A percentile compares a stretch with the other conserved stretches of the same genome.
Evolutionary conservation across 2,329 filamentous ascomycete genomes (phyloP).

Genomic region (Calonectria crousiana): DNA sequence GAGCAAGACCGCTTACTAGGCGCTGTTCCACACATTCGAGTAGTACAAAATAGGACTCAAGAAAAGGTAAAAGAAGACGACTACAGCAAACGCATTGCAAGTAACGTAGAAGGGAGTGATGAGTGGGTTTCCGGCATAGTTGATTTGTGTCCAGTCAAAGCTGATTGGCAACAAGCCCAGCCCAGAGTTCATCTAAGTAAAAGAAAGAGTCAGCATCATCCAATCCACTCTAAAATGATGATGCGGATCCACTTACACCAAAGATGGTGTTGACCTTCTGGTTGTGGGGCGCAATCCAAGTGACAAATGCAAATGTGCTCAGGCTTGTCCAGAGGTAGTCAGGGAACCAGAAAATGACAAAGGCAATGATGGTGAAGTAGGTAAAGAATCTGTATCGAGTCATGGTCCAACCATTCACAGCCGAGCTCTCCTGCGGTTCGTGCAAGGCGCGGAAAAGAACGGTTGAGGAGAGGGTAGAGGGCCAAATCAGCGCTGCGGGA

Average conservation of each 20-base stretch:
- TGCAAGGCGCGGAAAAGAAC: constrained; percentile 25
- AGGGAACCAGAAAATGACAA: constrained; percentile 25
- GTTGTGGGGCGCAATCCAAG: constrained; percentile 25
- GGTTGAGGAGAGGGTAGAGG: constrained; percentile 18
- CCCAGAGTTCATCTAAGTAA: constrained; percentile 22
- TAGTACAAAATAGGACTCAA: constrained; percentile 23
- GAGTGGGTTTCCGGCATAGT: constrained; percentile 17
- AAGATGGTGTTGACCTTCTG: constrained; percentile 25
- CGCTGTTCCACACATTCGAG: constrained; percentile 25
- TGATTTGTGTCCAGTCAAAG: constrained; percentile 25
- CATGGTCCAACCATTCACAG: constrained; percentile 12
- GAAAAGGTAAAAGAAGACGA: constrained; percentile 20
- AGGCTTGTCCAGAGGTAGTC: constrained; percentile 25
- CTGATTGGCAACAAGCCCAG: constrained; percentile 17
- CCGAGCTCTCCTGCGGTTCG: constrained; percentile 9
- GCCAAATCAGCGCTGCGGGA: constrained; percentile 22
- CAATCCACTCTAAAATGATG: fast-evolving
- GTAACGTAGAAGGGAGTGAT: constrained; percentile 21
- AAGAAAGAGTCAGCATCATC: background rate
- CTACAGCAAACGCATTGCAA: constrained; percentile 23
- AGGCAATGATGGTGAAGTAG: constrained; percentile 14
- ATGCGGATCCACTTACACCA: background rate
- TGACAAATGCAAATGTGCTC: constrained; percentile 21
- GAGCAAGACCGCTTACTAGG: constrained; percentile 5
- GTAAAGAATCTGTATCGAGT: constrained; percentile 19